phyloP scores from a whole-genome alignment of 345 rosid genomes.

The Mangifera indica region DNA sequence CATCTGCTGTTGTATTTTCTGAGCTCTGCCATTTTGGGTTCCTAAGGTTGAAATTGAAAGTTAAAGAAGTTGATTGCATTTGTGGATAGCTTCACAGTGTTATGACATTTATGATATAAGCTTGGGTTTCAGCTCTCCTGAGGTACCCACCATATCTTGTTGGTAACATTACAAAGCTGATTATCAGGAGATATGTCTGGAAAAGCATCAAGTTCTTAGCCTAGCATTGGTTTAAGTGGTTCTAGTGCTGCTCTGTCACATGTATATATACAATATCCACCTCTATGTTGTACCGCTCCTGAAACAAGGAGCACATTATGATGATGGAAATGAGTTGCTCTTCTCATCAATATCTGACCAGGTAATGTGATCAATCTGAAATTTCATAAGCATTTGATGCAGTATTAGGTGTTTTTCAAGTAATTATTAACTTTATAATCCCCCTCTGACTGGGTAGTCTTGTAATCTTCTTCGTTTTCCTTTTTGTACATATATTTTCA shows the following conservation, averaged over 20 bases:
- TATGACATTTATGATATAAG: no score
- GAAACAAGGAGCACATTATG: conserved; percentile 78
- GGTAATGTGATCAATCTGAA: conserved; percentile 39
- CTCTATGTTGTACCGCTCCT: conserved; percentile 63
- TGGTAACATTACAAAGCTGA: conserved; percentile 16
- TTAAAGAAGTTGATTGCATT: no score
- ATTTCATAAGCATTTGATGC: not conserved
- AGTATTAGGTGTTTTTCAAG: not conserved
- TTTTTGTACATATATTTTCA: conserved; percentile 55
- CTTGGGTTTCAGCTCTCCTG: not conserved
- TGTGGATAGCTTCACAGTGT: no score
- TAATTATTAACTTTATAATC: not conserved
- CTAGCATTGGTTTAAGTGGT: conserved; percentile 46
- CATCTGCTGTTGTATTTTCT: no score
- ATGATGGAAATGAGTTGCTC: conserved; percentile 81
- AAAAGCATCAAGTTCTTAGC: conserved; percentile 69
- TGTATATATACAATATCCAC: conserved; percentile 69
- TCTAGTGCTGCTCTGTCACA: conserved; percentile 86
- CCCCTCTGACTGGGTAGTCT: conserved; percentile 9
- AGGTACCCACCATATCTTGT: not conserved
- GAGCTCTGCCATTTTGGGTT: no score
- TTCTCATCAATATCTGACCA: conserved; percentile 58
- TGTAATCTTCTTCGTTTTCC: conserved; percentile 13
- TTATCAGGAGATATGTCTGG: conserved; percentile 45
- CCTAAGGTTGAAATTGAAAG: no score